These are phyloP conservation scores for Artemisia argyi DNA, from an alignment of 129 eudicot species.

Conservation along the genomic window DNA sequence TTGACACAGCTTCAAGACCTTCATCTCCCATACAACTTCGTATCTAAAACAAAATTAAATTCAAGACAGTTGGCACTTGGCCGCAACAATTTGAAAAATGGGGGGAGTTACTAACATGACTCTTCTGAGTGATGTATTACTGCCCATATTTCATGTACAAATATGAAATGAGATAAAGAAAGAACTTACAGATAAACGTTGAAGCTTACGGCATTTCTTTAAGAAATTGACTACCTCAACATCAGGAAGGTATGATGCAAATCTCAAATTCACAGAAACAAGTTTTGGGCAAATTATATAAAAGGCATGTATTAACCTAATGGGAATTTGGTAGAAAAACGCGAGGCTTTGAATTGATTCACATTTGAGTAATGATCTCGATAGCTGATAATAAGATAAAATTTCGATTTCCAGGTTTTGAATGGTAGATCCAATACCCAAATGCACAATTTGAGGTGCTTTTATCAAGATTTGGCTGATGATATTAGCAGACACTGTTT, in stretches of 20 bases:
- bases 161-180: not conserved
- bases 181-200: conserved; percentile 58
- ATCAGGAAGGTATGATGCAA: conserved; percentile 42
- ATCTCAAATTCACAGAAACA: conserved; percentile 65
- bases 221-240: conserved; percentile 55
- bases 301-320: conserved; percentile 54
- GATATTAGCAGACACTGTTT: conserved; percentile 49
- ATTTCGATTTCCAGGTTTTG: conserved; percentile 43
- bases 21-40: conserved; percentile 73
- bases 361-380: conserved; percentile 41
- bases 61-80: not conserved
- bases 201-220: conserved; percentile 54
- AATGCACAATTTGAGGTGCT: conserved; percentile 71
- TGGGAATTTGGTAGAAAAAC: conserved; percentile 61
- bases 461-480: conserved; percentile 50
- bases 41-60: conserved; percentile 41
- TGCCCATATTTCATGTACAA: not conserved
- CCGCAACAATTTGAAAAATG: not conserved
- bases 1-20: conserved; percentile 62
- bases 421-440: conserved; percentile 64
- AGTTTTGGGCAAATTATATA: conserved; percentile 59
- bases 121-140: too few relatives aligned
- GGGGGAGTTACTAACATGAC: not conserved
- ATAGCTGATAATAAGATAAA: conserved; percentile 37
- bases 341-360: conserved; percentile 61